Evolutionary conservation across 805 yeast species (phyloP).

Genomic region (Saturnispora besseyi): DNA sequence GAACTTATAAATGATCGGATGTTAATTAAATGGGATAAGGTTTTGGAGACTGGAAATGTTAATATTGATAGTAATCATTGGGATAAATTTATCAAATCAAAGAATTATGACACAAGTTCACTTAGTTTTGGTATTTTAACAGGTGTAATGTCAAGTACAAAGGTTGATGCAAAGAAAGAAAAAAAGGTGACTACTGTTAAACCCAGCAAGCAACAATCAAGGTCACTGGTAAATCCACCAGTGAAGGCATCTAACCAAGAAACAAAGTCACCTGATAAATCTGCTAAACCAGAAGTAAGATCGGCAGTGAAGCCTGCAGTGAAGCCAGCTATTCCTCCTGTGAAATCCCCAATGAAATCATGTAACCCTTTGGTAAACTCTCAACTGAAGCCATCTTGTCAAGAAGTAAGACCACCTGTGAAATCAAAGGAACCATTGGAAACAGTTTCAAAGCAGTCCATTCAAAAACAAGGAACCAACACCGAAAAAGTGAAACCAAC

Average conservation of each 20-base stretch:
- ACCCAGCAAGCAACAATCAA: neutral
- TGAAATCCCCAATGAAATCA: too few relatives aligned
- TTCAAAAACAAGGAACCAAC: neutral
- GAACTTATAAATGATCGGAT: neutral
- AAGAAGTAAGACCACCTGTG: too few relatives aligned
- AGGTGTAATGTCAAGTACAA: neutral
- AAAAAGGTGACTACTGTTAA: neutral
- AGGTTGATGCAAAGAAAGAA: neutral
- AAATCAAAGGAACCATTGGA: neutral
- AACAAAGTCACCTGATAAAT: neutral
- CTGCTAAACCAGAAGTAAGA: neutral
- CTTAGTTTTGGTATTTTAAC: neutral
- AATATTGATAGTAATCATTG: neutral
- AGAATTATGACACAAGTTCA: neutral
- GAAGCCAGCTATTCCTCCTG: too few relatives aligned
- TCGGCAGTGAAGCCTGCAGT: too few relatives aligned
- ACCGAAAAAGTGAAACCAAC: neutral
- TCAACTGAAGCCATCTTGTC: too few relatives aligned
- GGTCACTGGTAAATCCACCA: neutral
- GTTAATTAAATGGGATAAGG: neutral
- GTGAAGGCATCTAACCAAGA: too few relatives aligned
- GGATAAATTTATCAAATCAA: neutral
- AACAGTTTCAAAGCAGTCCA: neutral
- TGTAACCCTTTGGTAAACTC: too few relatives aligned
- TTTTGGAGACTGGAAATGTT: neutral